A percentile compares a stretch with the other conserved stretches of the same genome.
Conservation (phyloP, 139 green algal species). For the Auxenochlorella pyrenoidosa region DNA sequence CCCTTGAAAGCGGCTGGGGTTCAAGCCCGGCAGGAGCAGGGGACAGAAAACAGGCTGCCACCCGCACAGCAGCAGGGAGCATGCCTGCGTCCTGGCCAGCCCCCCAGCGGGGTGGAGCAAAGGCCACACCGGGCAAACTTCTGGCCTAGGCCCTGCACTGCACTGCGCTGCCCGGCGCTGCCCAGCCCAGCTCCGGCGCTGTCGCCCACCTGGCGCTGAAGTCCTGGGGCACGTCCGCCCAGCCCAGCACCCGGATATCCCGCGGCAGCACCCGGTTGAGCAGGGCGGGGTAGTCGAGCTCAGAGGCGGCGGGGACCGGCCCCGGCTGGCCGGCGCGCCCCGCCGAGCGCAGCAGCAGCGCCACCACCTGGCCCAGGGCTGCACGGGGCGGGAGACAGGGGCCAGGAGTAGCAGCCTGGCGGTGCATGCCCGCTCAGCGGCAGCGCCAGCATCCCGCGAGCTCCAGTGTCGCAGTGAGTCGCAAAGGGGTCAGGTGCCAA, state of each 20-base stretch:
- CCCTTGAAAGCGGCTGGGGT: no score
- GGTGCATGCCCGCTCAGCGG: no score
- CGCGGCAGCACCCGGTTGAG: constrained; percentile 68
- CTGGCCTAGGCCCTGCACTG: no score
- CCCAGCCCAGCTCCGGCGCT: background rate
- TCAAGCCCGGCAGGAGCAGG: no score
- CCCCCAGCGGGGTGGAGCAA: no score
- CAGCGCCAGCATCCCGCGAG: no score
- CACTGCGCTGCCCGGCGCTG: background rate
- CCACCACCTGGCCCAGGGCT: constrained; percentile 83
- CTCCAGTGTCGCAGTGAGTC: no score
- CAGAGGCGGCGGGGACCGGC: constrained; percentile 41
- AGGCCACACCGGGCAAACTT: no score
- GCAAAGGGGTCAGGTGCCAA: background rate
- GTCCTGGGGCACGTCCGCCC: constrained; percentile 65
- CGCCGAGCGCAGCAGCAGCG: constrained; percentile 76
- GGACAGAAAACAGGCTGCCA: background rate
- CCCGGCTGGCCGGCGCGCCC: constrained; percentile 42
- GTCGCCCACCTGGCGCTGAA: constrained; percentile 85
- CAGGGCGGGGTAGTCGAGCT: constrained; percentile 87
- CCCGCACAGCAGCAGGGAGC: background rate
- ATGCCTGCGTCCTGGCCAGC: no score
- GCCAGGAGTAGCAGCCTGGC: background rate
- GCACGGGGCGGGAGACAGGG: background rate
- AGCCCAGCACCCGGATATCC: constrained; percentile 88